Conservation (phyloP, 164 flowering plant genomes). For the Umbilicus rupestris region DNA sequence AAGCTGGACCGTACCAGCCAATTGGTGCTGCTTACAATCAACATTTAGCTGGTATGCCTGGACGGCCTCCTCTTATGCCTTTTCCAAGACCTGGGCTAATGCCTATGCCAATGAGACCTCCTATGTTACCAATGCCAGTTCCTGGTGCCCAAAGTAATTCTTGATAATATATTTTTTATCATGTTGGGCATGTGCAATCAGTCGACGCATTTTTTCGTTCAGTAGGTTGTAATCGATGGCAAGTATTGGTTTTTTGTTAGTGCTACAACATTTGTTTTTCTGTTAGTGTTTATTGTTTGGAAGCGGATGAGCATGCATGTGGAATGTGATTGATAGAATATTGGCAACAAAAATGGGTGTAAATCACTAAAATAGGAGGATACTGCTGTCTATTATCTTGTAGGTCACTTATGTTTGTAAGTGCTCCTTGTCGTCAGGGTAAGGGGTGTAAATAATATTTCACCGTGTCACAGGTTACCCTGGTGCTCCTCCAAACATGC, state of each 20-base stretch:
- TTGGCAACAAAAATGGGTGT: neutral
- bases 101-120: constrained; percentile 42
- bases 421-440: neutral
- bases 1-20: constrained; percentile 69
- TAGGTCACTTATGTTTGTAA: neutral
- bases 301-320: neutral
- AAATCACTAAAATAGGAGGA: neutral
- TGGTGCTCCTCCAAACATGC: constrained; percentile 34
- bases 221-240: too few relatives aligned
- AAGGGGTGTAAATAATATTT: neutral
- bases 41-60: constrained; percentile 34
- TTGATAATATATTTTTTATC: too few relatives aligned
- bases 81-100: constrained; percentile 37
- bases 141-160: constrained; percentile 50
- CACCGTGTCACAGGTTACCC: constrained; percentile 43
- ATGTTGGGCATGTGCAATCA: too few relatives aligned
- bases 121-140: constrained; percentile 42
- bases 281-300: neutral
- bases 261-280: too few relatives aligned
- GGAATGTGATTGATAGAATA: neutral
- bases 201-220: too few relatives aligned
- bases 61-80: constrained; percentile 15
- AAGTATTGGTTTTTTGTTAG: too few relatives aligned
- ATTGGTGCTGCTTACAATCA: constrained; percentile 83
- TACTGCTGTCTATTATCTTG: neutral